phyloP scores from a whole-genome alignment of 768 basidiomycete species.

The Suillus sp. region DNA sequence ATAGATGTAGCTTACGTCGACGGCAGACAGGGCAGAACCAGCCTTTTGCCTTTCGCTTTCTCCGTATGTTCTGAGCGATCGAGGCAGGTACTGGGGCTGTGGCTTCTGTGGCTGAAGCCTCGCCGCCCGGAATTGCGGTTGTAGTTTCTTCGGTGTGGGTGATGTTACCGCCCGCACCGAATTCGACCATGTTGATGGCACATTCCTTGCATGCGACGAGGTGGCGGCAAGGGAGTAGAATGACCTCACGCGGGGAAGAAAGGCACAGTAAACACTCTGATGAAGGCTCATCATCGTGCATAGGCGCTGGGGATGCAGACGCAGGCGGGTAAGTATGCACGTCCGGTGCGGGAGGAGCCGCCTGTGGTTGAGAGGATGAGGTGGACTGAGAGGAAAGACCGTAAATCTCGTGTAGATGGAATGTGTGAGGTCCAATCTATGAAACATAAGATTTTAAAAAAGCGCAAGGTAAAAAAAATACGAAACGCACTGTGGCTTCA shows the following conservation, averaged over 20 bases:
- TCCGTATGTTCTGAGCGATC: constrained; percentile 48
- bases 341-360: constrained; percentile 40
- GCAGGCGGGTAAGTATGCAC: constrained; percentile 52
- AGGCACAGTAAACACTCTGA: constrained; percentile 93
- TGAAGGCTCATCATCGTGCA: constrained; percentile 66
- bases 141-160: constrained; percentile 52
- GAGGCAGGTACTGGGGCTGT: constrained; percentile 19
- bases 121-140: constrained; percentile 28
- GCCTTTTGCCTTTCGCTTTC: constrained; percentile 93
- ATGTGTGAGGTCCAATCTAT: constrained; percentile 91
- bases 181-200: constrained; percentile 96
- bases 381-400: constrained; percentile 71
- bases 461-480: constrained; percentile 5
- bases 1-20: constrained; percentile 67
- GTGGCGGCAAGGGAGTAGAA: constrained; percentile 90
- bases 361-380: constrained; percentile 34
- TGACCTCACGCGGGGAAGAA: constrained; percentile 85
- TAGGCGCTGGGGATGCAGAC: constrained; percentile 26
- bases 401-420: constrained; percentile 95
- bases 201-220: constrained; percentile 95
- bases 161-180: constrained; percentile 89
- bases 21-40: constrained; percentile 98
- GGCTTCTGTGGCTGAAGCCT: constrained; percentile 20
- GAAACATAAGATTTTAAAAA: constrained; percentile 7
- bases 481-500: constrained; percentile 69